A percentile compares a stretch with the other conserved stretches of the same genome.
phyloP scores from a whole-genome alignment of 2,329 filamentous ascomycete species.

The Pyricularia grisea region DNA sequence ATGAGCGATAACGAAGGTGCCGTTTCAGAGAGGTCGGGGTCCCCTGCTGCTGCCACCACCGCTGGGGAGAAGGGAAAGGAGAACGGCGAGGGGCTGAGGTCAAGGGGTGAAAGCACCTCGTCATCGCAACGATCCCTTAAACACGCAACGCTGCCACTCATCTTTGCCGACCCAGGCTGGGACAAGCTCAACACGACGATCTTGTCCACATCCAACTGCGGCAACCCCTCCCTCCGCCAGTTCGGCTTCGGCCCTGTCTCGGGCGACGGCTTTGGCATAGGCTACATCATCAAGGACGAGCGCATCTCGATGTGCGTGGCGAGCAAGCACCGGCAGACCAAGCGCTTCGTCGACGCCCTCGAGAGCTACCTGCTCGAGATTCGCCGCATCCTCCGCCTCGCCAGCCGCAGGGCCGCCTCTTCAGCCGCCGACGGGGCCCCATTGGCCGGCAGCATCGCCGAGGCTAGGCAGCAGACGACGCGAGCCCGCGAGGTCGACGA shows the following conservation, averaged over 20 bases:
- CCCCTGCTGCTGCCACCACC: neutral
- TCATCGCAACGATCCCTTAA: constrained; percentile 30
- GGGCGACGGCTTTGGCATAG: constrained; percentile 91
- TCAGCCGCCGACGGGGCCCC: constrained; percentile 6
- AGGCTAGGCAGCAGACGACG: constrained; percentile 27
- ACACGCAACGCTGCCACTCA: constrained; percentile 48
- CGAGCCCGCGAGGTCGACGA: constrained; percentile 45
- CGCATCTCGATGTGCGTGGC: constrained; percentile 84
- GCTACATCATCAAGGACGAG: constrained; percentile 97
- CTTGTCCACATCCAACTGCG: constrained; percentile 95
- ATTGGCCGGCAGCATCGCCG: neutral
- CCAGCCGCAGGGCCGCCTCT: constrained; percentile 34
- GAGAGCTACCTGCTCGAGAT: constrained; percentile 90
- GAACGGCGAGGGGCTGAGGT: neutral
- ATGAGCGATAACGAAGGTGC: constrained; percentile 6
- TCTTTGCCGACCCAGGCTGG: constrained; percentile 88
- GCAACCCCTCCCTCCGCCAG: constrained; percentile 86
- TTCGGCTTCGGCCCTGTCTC: constrained; percentile 96
- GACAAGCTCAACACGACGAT: constrained; percentile 93
- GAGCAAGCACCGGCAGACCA: constrained; percentile 89
- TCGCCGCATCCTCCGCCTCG: constrained; percentile 69
- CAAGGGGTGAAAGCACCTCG: constrained; percentile 19
- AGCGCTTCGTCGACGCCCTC: constrained; percentile 78
- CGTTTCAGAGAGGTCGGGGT: neutral
- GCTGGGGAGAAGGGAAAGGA: constrained; percentile 24